phyloP scores from a whole-genome alignment of 2,329 filamentous ascomycete species.

The Colletotrichum graminicola region DNA sequence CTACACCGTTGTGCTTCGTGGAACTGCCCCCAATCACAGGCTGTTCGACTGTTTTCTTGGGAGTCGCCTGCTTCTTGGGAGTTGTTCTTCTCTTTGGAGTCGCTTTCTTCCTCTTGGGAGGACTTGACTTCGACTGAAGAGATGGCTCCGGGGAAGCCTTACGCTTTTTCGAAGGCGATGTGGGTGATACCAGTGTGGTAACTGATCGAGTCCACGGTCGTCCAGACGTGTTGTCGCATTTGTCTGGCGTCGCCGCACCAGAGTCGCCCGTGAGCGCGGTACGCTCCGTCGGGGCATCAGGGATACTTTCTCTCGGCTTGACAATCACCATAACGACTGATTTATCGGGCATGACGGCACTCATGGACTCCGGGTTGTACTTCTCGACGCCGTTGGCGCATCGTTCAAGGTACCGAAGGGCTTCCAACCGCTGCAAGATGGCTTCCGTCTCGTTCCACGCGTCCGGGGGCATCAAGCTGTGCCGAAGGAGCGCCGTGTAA shows the following conservation, averaged over 20 bases:
- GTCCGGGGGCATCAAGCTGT: background rate
- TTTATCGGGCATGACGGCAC: background rate
- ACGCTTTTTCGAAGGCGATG: background rate
- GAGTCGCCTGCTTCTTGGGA: background rate
- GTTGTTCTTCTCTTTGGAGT: background rate
- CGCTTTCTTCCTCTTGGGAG: background rate
- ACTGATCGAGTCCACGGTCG: background rate
- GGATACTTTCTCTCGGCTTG: too few relatives aligned
- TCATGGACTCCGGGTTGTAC: background rate
- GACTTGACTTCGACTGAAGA: background rate
- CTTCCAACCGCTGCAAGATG: background rate
- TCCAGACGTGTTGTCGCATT: fast-evolving
- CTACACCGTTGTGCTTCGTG: fast-evolving
- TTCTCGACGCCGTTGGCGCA: background rate
- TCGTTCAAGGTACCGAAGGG: background rate
- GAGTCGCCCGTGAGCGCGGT: background rate
- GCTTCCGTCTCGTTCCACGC: background rate
- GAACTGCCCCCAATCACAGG: background rate
- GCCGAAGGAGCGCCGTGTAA: background rate
- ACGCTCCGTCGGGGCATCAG: fast-evolving
- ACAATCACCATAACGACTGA: fast-evolving
- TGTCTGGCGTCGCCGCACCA: background rate
- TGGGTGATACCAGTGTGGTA: background rate
- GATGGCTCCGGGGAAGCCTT: background rate
- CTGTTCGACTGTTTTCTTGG: background rate